phyloP scores from a whole-genome alignment of 2,329 filamentous ascomycete genomes.

The Apiospora marii region DNA sequence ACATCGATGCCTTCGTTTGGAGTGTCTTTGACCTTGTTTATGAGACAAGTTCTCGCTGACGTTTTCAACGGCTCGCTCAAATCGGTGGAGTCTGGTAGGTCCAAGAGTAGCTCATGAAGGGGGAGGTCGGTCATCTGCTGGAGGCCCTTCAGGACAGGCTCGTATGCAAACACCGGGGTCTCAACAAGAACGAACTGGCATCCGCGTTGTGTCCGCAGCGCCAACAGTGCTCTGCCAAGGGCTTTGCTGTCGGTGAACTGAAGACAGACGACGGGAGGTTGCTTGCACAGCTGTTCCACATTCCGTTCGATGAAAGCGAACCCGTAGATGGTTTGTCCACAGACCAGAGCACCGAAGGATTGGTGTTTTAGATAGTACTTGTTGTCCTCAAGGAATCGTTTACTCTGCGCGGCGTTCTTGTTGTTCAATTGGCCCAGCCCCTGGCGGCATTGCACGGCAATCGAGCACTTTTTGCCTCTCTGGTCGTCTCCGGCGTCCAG shows the following conservation, averaged over 20 bases:
- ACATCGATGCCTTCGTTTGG: neutral
- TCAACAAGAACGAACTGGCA: slow-evolving; percentile 66
- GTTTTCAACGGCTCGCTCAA: neutral
- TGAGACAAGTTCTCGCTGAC: neutral
- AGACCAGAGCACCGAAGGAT: slow-evolving; percentile 66
- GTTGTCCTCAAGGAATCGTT: slow-evolving; percentile 54
- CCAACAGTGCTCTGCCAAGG: slow-evolving; percentile 55
- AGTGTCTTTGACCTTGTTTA: neutral
- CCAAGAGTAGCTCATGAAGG: slow-evolving; percentile 61
- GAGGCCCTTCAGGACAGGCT: slow-evolving; percentile 69
- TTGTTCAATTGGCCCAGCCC: slow-evolving; percentile 55
- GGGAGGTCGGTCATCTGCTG: slow-evolving; percentile 64
- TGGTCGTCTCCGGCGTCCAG: slow-evolving; percentile 46
- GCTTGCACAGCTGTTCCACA: slow-evolving; percentile 49
- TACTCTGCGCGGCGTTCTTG: slow-evolving; percentile 41
- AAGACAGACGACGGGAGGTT: slow-evolving; percentile 49
- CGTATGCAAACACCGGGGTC: slow-evolving; percentile 72
- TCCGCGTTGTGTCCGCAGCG: slow-evolving; percentile 43
- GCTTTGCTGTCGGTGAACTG: slow-evolving; percentile 54
- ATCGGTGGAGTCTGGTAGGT: slow-evolving; percentile 27
- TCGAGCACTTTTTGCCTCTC: slow-evolving; percentile 40
- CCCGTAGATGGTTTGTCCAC: slow-evolving; percentile 57
- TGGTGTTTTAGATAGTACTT: slow-evolving; percentile 64
- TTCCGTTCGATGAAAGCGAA: slow-evolving; percentile 68
- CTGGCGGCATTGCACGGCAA: slow-evolving; percentile 49